phyloP scores from a whole-genome alignment of 192 early-diverging fungal species.

The Coemansia sp. region DNA sequence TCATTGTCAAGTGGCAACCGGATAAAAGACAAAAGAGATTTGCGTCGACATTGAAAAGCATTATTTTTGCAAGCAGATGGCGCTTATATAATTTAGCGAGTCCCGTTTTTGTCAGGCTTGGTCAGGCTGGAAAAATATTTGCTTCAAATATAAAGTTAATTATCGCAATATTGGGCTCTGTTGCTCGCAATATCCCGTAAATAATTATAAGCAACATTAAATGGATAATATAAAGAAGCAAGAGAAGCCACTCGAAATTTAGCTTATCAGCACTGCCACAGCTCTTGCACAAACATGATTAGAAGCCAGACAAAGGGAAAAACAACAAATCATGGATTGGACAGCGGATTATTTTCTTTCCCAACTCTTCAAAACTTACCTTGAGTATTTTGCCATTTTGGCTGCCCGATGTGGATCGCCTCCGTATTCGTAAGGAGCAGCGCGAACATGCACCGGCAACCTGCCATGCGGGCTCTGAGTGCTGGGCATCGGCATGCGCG shows the following conservation, averaged over 20 bases:
- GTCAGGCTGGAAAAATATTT: slow-evolving; percentile 1
- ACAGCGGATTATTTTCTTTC: neutral
- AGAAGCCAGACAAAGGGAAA: neutral
- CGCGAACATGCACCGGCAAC: slow-evolving; percentile 17
- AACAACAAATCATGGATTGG: neutral
- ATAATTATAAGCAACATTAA: neutral
- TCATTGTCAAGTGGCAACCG: neutral
- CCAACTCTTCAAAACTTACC: slow-evolving; percentile 26
- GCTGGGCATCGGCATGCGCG: slow-evolving; percentile 5
- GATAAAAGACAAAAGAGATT: neutral
- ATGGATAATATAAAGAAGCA: neutral
- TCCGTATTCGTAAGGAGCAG: slow-evolving; percentile 27
- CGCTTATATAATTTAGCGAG: slow-evolving; percentile 10
- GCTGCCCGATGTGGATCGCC: slow-evolving; percentile 24
- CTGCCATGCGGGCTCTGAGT: slow-evolving; percentile 9
- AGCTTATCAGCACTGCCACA: neutral
- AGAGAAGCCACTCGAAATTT: neutral
- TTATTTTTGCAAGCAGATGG: neutral
- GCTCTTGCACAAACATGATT: neutral
- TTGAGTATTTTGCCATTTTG: slow-evolving; percentile 39
- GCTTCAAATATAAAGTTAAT: slow-evolving; percentile 5
- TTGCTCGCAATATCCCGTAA: neutral
- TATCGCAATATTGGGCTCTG: slow-evolving; percentile 8
- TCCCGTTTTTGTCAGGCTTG: neutral
- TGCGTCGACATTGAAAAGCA: neutral